Percentiles rank a stretch among this genome's conserved stretches.
Conservation (phyloP, 768 basidiomycete genomes). For the Trametes gibbosa region DNA sequence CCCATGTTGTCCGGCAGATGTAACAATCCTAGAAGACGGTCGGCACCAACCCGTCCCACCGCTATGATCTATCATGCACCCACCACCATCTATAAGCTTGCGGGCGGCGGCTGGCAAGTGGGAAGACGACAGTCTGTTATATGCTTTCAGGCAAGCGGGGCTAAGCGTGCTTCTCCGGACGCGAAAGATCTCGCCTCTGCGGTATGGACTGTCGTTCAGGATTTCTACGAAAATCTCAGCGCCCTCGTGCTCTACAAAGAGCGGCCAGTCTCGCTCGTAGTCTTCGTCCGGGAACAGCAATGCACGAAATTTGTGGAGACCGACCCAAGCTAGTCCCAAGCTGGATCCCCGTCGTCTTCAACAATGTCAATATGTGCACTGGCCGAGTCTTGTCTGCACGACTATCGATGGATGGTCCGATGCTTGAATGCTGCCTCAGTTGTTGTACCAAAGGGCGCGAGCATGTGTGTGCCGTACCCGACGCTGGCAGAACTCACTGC, state of each 20-base stretch:
- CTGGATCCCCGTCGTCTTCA: conserved; percentile 2
- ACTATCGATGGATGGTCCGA: conserved; percentile 3
- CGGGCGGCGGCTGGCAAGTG: neutral
- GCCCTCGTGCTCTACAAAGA: conserved; percentile 4
- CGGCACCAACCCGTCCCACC: neutral
- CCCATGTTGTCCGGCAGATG: neutral
- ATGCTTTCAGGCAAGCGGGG: conserved; percentile 1
- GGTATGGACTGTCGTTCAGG: neutral
- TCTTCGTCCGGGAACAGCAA: neutral
- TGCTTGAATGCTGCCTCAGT: neutral
- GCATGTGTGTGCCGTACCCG: neutral
- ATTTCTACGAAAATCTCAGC: conserved; percentile 13
- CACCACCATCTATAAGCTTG: neutral
- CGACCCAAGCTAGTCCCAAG: conserved; percentile 1
- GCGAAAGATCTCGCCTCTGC: conserved; percentile 2
- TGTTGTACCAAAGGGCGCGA: neutral
- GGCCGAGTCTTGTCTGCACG: neutral
- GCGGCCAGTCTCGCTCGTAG: neutral
- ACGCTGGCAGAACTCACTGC: conserved; percentile 1
- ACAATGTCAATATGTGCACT: neutral
- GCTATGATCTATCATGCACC: neutral
- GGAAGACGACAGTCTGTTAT: neutral
- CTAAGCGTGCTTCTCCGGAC: conserved; percentile 1
- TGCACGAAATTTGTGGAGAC: neutral
- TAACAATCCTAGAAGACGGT: neutral